Evolutionary conservation across 2,329 filamentous ascomycete genomes (phyloP).

Genomic region (Calonectria multiphialidica): DNA sequence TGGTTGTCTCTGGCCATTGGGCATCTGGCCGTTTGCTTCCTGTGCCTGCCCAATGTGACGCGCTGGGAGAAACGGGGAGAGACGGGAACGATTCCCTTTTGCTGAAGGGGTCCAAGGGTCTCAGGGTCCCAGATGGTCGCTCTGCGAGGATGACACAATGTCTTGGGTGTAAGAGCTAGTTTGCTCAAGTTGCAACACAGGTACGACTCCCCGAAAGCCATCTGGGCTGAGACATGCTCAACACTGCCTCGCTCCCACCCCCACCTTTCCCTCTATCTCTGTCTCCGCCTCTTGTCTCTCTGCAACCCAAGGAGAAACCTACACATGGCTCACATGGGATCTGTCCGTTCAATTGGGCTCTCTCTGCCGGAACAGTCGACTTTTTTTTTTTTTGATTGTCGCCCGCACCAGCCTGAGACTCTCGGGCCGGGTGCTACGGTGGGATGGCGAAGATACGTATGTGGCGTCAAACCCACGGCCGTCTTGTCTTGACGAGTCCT

Average conservation of each 20-base stretch:
- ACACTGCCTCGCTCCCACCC: background rate
- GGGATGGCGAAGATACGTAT: background rate
- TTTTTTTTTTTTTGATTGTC: too few relatives aligned
- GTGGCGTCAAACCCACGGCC: background rate
- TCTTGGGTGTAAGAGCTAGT: slow-evolving; percentile 1
- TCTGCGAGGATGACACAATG: background rate
- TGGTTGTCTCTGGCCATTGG: background rate
- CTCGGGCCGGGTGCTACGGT: background rate
- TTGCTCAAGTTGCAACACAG: background rate
- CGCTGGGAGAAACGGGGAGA: background rate
- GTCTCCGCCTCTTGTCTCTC: background rate
- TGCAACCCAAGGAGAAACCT: background rate
- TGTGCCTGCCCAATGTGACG: background rate
- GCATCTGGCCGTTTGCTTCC: background rate
- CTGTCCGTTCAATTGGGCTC: too few relatives aligned
- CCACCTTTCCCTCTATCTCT: background rate
- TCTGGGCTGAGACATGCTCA: background rate
- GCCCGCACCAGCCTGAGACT: background rate
- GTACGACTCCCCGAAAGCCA: background rate
- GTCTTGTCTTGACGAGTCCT: background rate
- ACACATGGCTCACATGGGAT: too few relatives aligned
- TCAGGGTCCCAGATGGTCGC: background rate
- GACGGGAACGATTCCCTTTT: background rate
- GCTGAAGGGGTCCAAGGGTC: background rate
- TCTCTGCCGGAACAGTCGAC: too few relatives aligned